These are phyloP conservation scores for Penicillium rolfsii DNA, from an alignment of 2,329 filamentous ascomycete genomes.

Conservation along the genomic window DNA sequence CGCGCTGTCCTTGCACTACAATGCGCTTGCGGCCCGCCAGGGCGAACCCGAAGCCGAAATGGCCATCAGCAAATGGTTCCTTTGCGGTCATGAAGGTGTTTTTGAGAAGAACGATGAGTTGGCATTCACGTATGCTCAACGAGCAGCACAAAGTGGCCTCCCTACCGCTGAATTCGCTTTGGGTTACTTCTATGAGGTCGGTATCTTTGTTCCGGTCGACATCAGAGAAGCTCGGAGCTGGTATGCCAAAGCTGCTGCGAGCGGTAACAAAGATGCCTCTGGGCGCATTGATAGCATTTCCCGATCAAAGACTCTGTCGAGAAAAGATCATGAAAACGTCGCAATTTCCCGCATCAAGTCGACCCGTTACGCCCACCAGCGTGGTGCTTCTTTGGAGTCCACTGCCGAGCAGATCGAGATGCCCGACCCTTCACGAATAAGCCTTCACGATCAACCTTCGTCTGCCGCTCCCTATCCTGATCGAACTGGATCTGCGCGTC, in stretches of 20 bases:
- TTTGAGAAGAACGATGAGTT: constrained; percentile 96
- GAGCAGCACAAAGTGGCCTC: constrained; percentile 79
- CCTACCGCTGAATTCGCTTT: constrained; percentile 94
- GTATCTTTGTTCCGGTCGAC: constrained; percentile 85
- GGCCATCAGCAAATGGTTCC: constrained; percentile 97
- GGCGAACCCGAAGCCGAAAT: constrained; percentile 92
- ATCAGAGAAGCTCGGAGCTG: constrained; percentile 80
- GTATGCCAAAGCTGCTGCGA: constrained; percentile 87
- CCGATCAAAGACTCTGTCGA: constrained; percentile 80
- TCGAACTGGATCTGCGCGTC: constrained; percentile 37
- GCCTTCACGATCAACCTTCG: constrained; percentile 38
- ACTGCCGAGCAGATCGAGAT: constrained; percentile 51
- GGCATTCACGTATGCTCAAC: constrained; percentile 86
- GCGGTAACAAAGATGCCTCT: constrained; percentile 88
- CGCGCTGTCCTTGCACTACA: constrained; percentile 90
- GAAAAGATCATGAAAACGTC: constrained; percentile 89
- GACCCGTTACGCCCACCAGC: constrained; percentile 64
- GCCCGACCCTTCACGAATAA: constrained; percentile 53
- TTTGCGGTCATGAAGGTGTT: constrained; percentile 89
- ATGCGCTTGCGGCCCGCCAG: constrained; percentile 87
- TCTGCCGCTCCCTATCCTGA: constrained; percentile 51
- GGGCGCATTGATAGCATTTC: constrained; percentile 81
- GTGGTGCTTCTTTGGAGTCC: constrained; percentile 45
- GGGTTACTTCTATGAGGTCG: constrained; percentile 97
- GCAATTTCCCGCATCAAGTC: constrained; percentile 87